Base-by-base conservation (phyloP, 192 early-diverging fungal genomes). In the Rhizophagus clarus region DNA sequence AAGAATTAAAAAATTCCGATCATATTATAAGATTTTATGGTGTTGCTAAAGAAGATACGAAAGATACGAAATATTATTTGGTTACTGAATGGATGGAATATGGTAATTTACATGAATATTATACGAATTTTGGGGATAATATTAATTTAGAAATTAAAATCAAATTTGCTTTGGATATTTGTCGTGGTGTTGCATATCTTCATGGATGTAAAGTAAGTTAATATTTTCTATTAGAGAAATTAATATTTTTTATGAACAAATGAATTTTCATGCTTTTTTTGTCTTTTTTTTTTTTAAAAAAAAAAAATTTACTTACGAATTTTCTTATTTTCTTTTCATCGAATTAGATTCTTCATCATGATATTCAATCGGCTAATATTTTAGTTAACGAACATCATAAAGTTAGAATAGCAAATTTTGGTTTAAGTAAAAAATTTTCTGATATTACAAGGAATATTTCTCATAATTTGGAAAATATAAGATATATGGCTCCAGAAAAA, bases 41-140 rank as follows among this genome's bases (percentile, higher is more conserved):
- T 37, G 26, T 74, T 1, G 72, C 72, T 7, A 15, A 74, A 26
- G 72, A 74, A 28, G 70, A 77, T 40, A 22, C 78, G 64, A 34
- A 74, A 28, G 70, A 77, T 40, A 22, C 78, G 64, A 34, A 81
- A 83, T 62, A 80, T 81, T 75, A 82, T 82, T 62, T 85, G 81
- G 82, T 85, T 8, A 66, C 81, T 0, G 80, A 85, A 72, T 85
- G 81, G 72, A 82, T 82, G 34, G 82, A 81, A 12, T 66, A 73
- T 72, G 84, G 84, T 9, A 85, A 78, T 73, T 37, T 85, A 10
- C 78, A 79, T 15, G 84, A 85, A 49, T 85, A 83, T 76, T 82
- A 83, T 62, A 73, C 56, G 7, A 74, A 82, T 51, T 82, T 70
- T 56, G 15, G 8, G 4, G 24, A 51, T 15, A 15, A 4, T 12